Conservation (phyloP, 257 asterid genomes). For the Anisodus tanguticus region DNA sequence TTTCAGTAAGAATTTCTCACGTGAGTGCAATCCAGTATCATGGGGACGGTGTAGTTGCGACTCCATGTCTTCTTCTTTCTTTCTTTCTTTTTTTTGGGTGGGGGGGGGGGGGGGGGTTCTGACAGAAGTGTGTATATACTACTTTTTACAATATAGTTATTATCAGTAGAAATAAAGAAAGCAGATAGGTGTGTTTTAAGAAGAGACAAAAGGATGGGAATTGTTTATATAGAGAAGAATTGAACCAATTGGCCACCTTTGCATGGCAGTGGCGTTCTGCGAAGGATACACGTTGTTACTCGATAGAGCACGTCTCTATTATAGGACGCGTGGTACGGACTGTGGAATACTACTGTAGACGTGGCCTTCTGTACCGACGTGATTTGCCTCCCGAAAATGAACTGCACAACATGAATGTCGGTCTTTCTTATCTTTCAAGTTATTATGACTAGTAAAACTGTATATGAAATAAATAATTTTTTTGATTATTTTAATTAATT, state of each 20-base stretch:
- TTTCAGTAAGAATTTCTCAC: background rate
- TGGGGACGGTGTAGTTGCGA: conserved; percentile 22
- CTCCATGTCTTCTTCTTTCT: background rate
- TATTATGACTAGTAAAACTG: background rate
- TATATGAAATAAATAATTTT: too few relatives aligned
- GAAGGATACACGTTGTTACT: conserved; percentile 33
- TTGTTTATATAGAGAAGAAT: conserved; percentile 6
- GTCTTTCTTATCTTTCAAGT: background rate
- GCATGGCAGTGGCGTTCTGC: conserved; percentile 44
- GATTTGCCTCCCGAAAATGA: background rate
- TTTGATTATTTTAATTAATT: too few relatives aligned
- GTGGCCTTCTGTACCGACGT: conserved; percentile 35
- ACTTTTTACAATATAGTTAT: too few relatives aligned
- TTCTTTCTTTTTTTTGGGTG: background rate
- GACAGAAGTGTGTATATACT: background rate
- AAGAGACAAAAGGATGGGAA: background rate
- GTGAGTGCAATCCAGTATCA: conserved; percentile 1
- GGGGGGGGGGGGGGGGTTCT: background rate
- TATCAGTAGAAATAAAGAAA: conserved; percentile 29
- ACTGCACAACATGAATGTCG: conserved; percentile 5
- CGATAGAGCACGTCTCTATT: background rate
- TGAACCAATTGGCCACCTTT: conserved; percentile 33
- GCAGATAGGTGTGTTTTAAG: background rate
- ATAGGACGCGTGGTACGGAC: conserved; percentile 43
- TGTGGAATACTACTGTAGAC: conserved; percentile 36